These are phyloP conservation scores for Coemansia sp. DNA, from an alignment of 192 early-diverging fungal species.

Conservation along the genomic window DNA sequence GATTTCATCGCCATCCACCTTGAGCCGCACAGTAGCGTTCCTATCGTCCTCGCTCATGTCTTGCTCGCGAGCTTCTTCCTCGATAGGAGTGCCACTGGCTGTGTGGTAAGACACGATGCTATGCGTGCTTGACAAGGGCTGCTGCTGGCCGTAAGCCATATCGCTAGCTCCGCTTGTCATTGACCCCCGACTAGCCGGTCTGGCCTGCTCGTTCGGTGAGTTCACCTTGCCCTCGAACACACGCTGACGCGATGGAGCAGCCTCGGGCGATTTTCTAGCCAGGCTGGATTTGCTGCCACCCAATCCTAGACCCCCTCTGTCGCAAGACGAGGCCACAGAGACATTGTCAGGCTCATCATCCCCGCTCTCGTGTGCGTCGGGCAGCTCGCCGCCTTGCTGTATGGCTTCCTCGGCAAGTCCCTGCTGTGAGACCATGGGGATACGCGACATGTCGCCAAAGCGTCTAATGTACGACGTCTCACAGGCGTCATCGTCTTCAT, in stretches of 20 bases:
- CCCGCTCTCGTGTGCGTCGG: slow-evolving; percentile 4
- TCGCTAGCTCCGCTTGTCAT: slow-evolving; percentile 20
- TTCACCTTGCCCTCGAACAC: slow-evolving; percentile 17
- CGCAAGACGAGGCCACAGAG: slow-evolving; percentile 37
- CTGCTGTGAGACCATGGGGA: not conserved
- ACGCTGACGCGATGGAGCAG: slow-evolving; percentile 27
- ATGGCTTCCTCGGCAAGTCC: not conserved
- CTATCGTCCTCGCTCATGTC: not conserved
- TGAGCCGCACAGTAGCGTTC: slow-evolving; percentile 39
- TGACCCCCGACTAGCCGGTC: slow-evolving; percentile 16
- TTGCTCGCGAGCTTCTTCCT: not conserved
- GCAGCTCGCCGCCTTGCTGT: not conserved
- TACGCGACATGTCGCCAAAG: slow-evolving; percentile 28
- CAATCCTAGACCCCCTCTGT: slow-evolving; percentile 34
- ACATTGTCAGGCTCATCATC: slow-evolving; percentile 20
- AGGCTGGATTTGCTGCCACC: slow-evolving; percentile 18
- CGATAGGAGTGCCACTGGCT: slow-evolving; percentile 6
- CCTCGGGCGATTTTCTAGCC: slow-evolving; percentile 18
- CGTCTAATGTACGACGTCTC: slow-evolving; percentile 46
- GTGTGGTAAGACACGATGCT: slow-evolving; percentile 42
- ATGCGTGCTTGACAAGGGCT: slow-evolving; percentile 23
- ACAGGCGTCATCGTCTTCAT: slow-evolving; percentile 26
- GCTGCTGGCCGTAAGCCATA: slow-evolving; percentile 5
- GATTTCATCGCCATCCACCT: slow-evolving; percentile 28
- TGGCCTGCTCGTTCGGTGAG: slow-evolving; percentile 1